Evolutionary conservation across 129 eudicot genomes (phyloP).

Genomic region (Daucus carota): DH1_v3.0 NC_030382.2:12014501-12015000

Average conservation of each 20-base stretch:
- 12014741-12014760: background rate
- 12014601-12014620: no score
- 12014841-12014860: background rate
- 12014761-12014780: background rate
- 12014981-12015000: background rate
- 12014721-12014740: background rate
- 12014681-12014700: no score
- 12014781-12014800: background rate
- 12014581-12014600: no score
- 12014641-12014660: no score
- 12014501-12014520: no score
- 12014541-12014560: no score
- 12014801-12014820: background rate
- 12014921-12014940: background rate
- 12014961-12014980: background rate
- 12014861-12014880: background rate
- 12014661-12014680: no score
- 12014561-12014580: no score
- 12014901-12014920: background rate
- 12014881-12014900: background rate
- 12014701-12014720: no score
- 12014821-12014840: background rate
- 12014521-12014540: no score
- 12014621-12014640: no score
- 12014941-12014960: background rate